Evolutionary conservation across 257 asterid genomes (phyloP), one percentile per base, ranked within the genome.

Genomic region (Galeopsis tetrahit): DNA sequence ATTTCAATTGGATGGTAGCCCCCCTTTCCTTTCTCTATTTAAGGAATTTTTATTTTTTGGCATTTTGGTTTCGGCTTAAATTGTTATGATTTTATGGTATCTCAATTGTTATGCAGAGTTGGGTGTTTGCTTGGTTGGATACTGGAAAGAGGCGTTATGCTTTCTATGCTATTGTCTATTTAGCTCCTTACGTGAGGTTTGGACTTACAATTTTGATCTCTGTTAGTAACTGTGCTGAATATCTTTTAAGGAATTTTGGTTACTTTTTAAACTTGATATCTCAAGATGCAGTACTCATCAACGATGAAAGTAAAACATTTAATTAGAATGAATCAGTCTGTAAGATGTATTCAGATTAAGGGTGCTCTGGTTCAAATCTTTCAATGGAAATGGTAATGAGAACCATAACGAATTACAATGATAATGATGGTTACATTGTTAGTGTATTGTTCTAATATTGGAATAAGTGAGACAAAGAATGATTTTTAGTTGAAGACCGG

Each of bases 111-210:
- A 61, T 64, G 70, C 76, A 94, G 97, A 91, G 97, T 77, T 94
- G 99, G 99, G 86, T 94, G 75, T 94, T 94, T 81, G 99, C 99
- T 15, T 94, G 97, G 99, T 28, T 94, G 93, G 99, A 91, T 78
- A 91, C 97, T 1, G 93, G 88, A 56, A 89, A 82, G 44, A 83
- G 70, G 75, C 92, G 97, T 14, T 94, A 94, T 75, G 95, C 87
- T 78, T 90, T 94, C 52, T 94, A 91, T 82, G 96, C 97, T 66
- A 78, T 91, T 53, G 97, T 86, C 56, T 94, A 94, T 75, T 87
- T 94, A 81, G 97, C 97, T 75, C 99, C 97, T 70, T 94, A 91
- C 79, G 63, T 94, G 86, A 94, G 99, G 97, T 94, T 76, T 62
- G 66, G 46, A 10, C 72, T 66, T 57, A 4, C 13, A 8, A 11